Conservation (phyloP, 148 eudicot genomes). For the Chenopodium album region DNA sequence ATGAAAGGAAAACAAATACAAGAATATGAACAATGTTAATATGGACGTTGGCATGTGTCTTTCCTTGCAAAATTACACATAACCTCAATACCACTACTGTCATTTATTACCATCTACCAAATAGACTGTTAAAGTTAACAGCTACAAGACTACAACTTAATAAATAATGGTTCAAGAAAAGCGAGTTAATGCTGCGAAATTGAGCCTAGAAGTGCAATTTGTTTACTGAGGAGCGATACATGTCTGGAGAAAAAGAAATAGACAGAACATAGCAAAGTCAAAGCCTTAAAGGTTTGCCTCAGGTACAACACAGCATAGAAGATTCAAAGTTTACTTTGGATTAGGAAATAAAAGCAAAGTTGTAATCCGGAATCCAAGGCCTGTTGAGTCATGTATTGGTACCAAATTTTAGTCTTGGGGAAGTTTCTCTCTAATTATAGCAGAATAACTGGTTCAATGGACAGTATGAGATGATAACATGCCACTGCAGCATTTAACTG, state of each 20-base stretch:
- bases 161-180: neutral
- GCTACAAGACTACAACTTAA: neutral
- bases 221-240: neutral
- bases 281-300: neutral
- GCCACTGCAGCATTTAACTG: neutral
- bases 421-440: neutral
- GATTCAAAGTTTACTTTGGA: neutral
- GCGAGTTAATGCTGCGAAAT: neutral
- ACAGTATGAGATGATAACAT: neutral
- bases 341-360: neutral
- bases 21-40: too few species aligned
- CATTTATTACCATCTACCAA: neutral
- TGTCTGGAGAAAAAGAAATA: neutral
- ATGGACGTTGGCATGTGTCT: neutral
- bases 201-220: neutral
- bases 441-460: neutral
- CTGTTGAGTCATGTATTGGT: neutral
- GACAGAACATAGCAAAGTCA: neutral
- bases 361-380: neutral
- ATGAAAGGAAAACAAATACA: too few species aligned
- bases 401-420: neutral
- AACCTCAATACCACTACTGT: neutral
- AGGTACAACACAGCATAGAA: neutral
- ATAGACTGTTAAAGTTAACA: neutral
- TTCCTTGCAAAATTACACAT: neutral